A percentile compares a stretch with the other conserved stretches of the same genome.
These are phyloP conservation scores for Apiospora hydei DNA, from an alignment of 2,329 filamentous ascomycete genomes.

Conservation along the genomic window DNA sequence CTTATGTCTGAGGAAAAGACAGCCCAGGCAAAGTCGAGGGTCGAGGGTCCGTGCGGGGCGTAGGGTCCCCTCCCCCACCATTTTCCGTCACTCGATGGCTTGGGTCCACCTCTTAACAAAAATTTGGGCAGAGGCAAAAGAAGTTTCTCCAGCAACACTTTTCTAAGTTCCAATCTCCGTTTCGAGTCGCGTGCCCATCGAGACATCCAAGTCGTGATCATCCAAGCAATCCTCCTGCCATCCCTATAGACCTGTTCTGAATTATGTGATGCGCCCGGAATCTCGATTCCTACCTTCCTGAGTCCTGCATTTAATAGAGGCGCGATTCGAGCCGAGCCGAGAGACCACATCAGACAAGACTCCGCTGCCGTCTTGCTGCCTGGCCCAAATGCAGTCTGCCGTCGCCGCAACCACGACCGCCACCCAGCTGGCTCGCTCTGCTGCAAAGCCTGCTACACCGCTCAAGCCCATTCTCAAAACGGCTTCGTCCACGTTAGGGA, in stretches of 20 bases:
- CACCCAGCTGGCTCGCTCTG: slow-evolving; percentile 35
- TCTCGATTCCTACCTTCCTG: slow-evolving; percentile 3
- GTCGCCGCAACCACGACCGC: slow-evolving; percentile 32
- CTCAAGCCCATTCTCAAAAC: slow-evolving; percentile 62
- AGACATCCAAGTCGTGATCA: not conserved
- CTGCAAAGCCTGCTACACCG: slow-evolving; percentile 45
- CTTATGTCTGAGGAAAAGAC: no score
- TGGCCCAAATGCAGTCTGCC: slow-evolving; percentile 34
- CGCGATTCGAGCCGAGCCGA: not conserved
- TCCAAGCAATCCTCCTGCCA: not conserved
- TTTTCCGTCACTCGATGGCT: slow-evolving; percentile 13
- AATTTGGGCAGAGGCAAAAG: not conserved
- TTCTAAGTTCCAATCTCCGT: not conserved
- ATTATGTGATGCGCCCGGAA: slow-evolving; percentile 9
- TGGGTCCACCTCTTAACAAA: slow-evolving; percentile 10
- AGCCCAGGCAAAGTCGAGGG: not conserved
- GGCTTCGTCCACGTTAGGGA: slow-evolving; percentile 52
- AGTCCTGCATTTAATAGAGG: not conserved
- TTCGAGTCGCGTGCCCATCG: slow-evolving; percentile 13
- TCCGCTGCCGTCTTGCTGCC: slow-evolving; percentile 12
- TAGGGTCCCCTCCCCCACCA: slow-evolving; percentile 14
- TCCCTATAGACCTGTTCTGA: not conserved
- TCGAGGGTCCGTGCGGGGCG: slow-evolving; percentile 17
- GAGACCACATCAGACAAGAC: not conserved
- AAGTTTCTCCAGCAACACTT: slow-evolving; percentile 4